Evolutionary conservation across 2,329 filamentous ascomycete species (phyloP), one percentile per base, ranked within the genome.

Genomic region (Phaeosphaeriaceae sp.): DNA sequence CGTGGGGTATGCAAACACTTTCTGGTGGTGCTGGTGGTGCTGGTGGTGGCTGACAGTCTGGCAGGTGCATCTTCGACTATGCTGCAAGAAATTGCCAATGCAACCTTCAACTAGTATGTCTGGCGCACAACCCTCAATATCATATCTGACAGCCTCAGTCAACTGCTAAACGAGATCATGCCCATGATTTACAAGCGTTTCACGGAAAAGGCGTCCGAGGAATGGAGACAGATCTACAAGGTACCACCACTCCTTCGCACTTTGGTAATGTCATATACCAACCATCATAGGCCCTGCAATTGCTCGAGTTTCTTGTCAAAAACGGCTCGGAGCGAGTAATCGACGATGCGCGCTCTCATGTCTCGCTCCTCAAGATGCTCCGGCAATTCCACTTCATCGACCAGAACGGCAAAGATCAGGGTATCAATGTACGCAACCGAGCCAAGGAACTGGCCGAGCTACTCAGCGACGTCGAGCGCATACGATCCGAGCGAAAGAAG

Each of bases 171-270:
- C 76, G 94, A 99, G 76, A 97, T 99, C 72, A 99, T 99, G 94
- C 94, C 94, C 60, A 94, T 99, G 91, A 96, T 99, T 71, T 99
- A 99, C 80, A 94, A 95, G 70, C 90, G 94, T 59, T 99, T 99
- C 76, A 99, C 94, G 53, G 94, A 99, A 74, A 99, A 99, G 80
- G 84, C 92, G 6, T 93, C 94, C 47, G 94, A 99, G 73, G 94
- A 99, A 77, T 99, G 94, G 94, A 86, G 94, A 61, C 94, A 99
- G 75, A 99, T 99, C 70, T 99, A 99, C 83, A 99, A 99, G 81
- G 88, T 91, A 54, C 66, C 23, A 52, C 12, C 40, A 16, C 9
- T 36, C 33, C 16, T 39, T n/a, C n/a, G n/a, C 40, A 32, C 21
- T 16, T 26, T 16, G 13, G 3, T 7, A 6, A 6, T 17, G 20